Conservation (phyloP, 345 rosid species). For the Euphorbia lathyris region DNA sequence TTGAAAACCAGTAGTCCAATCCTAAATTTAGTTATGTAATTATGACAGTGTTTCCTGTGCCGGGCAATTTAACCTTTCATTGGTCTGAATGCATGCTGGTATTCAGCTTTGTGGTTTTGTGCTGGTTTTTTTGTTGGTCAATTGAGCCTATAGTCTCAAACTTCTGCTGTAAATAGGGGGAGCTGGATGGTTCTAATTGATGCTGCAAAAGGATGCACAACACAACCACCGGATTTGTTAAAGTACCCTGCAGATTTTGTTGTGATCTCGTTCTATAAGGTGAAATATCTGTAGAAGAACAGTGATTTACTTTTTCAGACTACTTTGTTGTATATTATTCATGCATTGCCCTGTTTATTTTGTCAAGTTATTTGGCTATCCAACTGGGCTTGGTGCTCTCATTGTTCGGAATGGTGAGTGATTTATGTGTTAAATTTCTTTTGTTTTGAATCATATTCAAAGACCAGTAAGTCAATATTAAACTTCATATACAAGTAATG, state of each 20-base stretch:
- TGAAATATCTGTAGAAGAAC: neutral
- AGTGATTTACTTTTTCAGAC: slow-evolving; percentile 3
- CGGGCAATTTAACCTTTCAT: neutral
- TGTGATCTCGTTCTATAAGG: slow-evolving; percentile 81
- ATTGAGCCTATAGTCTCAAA: neutral
- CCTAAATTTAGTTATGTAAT: no score
- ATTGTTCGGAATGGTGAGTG: slow-evolving; percentile 69
- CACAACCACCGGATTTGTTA: slow-evolving; percentile 76
- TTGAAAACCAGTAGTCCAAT: neutral
- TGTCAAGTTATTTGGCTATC: slow-evolving; percentile 89
- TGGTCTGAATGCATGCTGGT: neutral
- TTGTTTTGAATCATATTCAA: neutral
- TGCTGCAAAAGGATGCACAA: slow-evolving; percentile 94
- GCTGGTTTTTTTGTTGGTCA: neutral
- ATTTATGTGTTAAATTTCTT: slow-evolving; percentile 10
- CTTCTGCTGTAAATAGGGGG: slow-evolving; percentile 41
- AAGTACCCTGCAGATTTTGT: slow-evolving; percentile 88
- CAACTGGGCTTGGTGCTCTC: slow-evolving; percentile 99
- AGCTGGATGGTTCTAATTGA: slow-evolving; percentile 72
- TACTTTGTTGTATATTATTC: slow-evolving; percentile 8
- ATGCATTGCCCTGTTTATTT: slow-evolving; percentile 24
- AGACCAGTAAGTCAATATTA: neutral
- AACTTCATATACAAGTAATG: neutral
- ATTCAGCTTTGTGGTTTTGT: neutral
- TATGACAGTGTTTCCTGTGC: neutral